Evolutionary conservation across 805 yeast genomes (phyloP).

Genomic region (Wickerhamomyces alni): DNA sequence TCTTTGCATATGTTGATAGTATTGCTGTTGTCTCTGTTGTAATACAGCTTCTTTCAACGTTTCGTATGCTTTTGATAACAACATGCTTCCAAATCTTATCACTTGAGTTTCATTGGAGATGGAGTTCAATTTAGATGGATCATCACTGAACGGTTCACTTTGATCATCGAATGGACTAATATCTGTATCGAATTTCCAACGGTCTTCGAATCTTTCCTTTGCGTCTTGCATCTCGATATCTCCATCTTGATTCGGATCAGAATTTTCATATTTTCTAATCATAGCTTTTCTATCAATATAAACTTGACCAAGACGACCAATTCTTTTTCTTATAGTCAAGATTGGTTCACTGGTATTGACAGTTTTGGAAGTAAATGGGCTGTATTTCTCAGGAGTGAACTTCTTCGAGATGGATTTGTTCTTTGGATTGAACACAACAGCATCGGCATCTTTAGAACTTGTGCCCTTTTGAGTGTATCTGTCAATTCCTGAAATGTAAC

Average conservation of each 20-base stretch:
- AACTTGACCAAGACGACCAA: constrained; percentile 62
- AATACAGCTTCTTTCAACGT: constrained; percentile 67
- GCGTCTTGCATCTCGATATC: constrained; percentile 30
- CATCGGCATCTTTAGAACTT: constrained; percentile 25
- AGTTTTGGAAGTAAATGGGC: constrained; percentile 29
- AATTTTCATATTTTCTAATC: constrained; percentile 26
- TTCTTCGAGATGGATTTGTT: constrained; percentile 23
- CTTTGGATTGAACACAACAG: constrained; percentile 18
- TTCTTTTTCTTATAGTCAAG: constrained; percentile 64
- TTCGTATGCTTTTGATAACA: constrained; percentile 81
- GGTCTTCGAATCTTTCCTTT: constrained; percentile 45
- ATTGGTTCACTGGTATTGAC: constrained; percentile 34
- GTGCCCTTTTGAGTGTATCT: constrained; percentile 20
- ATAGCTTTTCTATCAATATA: constrained; percentile 73
- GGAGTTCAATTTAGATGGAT: constrained; percentile 78
- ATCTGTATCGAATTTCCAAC: constrained; percentile 67
- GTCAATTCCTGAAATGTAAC: constrained; percentile 30
- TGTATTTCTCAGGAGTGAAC: constrained; percentile 27
- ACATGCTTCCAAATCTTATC: constrained; percentile 87
- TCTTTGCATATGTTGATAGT: constrained; percentile 25
- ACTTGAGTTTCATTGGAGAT: constrained; percentile 84
- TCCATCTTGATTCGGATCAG: constrained; percentile 11
- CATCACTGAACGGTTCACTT: constrained; percentile 53
- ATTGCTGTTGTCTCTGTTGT: constrained; percentile 54
- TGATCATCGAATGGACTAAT: constrained; percentile 28